These are phyloP conservation scores for Schizothecium vesticola DNA, from an alignment of 495 filamentous ascomycete genomes.

Conservation along the genomic window DNA sequence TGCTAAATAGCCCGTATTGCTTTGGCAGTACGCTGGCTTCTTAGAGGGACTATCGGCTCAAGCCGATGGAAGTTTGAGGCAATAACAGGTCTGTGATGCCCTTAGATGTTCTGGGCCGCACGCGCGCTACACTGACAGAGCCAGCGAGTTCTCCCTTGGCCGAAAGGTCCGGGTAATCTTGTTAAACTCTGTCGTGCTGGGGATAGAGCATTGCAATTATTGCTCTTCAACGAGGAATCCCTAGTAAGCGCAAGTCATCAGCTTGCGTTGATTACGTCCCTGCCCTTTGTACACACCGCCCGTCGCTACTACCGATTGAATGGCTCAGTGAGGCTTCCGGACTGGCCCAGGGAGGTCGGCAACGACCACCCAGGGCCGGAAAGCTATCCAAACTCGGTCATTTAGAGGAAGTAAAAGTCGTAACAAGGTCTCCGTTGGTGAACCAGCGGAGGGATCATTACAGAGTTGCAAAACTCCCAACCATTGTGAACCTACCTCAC, in stretches of 20 bases:
- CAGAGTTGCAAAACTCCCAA: conserved; percentile 35
- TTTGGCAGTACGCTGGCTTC: conserved; percentile 60
- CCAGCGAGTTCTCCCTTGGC: conserved; percentile 65
- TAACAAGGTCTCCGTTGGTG: conserved; percentile 73
- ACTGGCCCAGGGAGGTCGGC: conserved; percentile 60
- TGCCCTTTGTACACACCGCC: conserved; percentile 70
- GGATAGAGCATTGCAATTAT: conserved; percentile 77
- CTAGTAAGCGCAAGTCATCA: conserved; percentile 70
- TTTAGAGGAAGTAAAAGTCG: conserved; percentile 74
- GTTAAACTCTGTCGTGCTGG: conserved; percentile 72
- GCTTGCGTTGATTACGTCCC: conserved; percentile 70
- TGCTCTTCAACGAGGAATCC: conserved; percentile 76
- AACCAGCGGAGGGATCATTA: conserved; percentile 69
- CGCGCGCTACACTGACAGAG: conserved; percentile 68
- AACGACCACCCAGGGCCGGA: conserved; percentile 59
- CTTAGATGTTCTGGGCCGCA: conserved; percentile 70
- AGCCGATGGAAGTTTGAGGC: too few species aligned
- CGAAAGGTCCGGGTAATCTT: conserved; percentile 70
- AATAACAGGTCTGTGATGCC: too few species aligned
- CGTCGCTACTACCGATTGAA: conserved; percentile 70
- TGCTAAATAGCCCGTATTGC: conserved; percentile 65
- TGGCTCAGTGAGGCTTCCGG: conserved; percentile 67
- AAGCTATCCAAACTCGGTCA: conserved; percentile 69
- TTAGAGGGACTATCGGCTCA: too few species aligned
- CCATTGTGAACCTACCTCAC: conserved; percentile 20